Conservation (phyloP, 108 stramenopile genomes). For the Mayamaea pseudoterrestris region DNA sequence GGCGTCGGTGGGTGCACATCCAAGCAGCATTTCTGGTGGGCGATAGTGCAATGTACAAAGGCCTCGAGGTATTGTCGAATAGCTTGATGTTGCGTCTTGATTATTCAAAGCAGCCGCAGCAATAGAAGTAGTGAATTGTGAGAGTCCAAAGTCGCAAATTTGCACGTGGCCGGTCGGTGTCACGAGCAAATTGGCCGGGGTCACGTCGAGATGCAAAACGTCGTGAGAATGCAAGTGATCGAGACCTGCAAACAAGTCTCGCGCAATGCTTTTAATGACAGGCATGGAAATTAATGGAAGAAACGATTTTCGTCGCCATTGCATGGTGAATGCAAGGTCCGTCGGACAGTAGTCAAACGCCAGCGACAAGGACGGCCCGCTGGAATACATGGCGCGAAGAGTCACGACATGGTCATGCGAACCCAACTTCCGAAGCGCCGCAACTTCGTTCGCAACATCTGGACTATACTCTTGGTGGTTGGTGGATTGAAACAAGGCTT, state of each 20-base stretch:
- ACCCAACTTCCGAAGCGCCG: slow-evolving; percentile 20
- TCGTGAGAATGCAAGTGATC: slow-evolving; percentile 80
- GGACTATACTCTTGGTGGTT: not conserved
- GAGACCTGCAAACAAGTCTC: slow-evolving; percentile 60
- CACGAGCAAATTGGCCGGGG: slow-evolving; percentile 82
- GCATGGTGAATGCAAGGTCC: slow-evolving; percentile 43
- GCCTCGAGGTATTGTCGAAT: slow-evolving; percentile 9
- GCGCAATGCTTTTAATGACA: slow-evolving; percentile 32
- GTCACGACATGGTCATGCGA: slow-evolving; percentile 30
- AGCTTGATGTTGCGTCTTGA: slow-evolving; percentile 4
- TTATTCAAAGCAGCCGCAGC: not conserved
- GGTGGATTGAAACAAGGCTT: slow-evolving; percentile 40
- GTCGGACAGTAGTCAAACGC: slow-evolving; percentile 65
- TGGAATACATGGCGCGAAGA: slow-evolving; percentile 14
- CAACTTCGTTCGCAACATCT: slow-evolving; percentile 24
- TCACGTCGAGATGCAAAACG: slow-evolving; percentile 91
- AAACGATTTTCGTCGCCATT: slow-evolving; percentile 28
- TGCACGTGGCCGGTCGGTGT: slow-evolving; percentile 35
- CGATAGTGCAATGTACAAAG: slow-evolving; percentile 73
- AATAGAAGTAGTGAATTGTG: slow-evolving; percentile 5
- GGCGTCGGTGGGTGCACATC: slow-evolving; percentile 21
- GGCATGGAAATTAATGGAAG: slow-evolving; percentile 16
- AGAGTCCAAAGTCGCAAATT: slow-evolving; percentile 73
- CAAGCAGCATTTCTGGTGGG: slow-evolving; percentile 64
- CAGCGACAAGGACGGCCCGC: slow-evolving; percentile 20